Base-by-base conservation (phyloP, 371 early-diverging fungal genomes). In the Amoeboaphelidium occidentale region DNA sequence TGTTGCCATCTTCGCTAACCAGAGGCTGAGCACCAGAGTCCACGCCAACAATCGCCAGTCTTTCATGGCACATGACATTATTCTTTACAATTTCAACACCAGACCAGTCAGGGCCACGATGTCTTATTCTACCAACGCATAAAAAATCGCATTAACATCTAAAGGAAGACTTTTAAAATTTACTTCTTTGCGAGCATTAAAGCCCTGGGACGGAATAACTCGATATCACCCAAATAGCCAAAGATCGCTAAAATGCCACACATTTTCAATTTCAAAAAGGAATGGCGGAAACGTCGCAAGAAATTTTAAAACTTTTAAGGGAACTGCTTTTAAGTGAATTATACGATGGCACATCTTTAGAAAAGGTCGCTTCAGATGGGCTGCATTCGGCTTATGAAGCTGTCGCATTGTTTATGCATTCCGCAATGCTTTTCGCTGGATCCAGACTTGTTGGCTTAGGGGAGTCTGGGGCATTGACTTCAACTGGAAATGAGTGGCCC, bases 81-180 rank as follows among this genome's bases (percentile, higher is more conserved):
- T 84, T 79, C 51, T 73, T 78, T 26, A 63, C 60, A 41, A 79
- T 67, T 27, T 69, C 66, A 47, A 66, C 55, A 39, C 94, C 94
- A 62, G 77, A 80, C 89, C 90, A 89, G 68, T 94, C 92, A 27
- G 94, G 94, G 41, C 94, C 94, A 60, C 94, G 84, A 60, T 94
- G 94, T 55, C 94, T 74, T 43, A 94, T 57, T 42, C 63, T 60
- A 13, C 14, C 22, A 25, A 25, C 21, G 22, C 26, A 48, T 22
- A 22, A 17, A 1, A 45, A 14, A 3, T 32, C 13, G 28, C 20
- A 27, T 2, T 21, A 10, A 28, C 25, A n/a, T 3, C 45, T 10
- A 4, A 4, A 4, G 24, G 45, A 10, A 17, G 4, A 10, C 39
- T 45, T 32, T 17, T 17, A 10, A 10, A 17, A 32, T 65, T 61